Conservation (phyloP, 108 stramenopile genomes). For the Hondaea fermentalgiana region DNA sequence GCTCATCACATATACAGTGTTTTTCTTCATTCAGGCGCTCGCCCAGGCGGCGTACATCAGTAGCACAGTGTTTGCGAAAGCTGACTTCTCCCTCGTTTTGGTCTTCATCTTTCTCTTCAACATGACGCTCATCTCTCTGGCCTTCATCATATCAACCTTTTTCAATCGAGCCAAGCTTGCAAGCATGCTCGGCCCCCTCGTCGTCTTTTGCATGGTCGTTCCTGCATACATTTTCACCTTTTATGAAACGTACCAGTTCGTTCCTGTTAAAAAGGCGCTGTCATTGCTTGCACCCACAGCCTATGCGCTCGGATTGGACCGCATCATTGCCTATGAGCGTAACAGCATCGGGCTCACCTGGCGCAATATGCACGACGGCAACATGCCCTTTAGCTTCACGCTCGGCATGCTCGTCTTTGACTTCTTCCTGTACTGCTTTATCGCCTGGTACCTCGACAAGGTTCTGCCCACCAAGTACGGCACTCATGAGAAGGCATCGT, state of each 20-base stretch:
- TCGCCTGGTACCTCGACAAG: slow-evolving; percentile 53
- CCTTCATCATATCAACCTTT: slow-evolving; percentile 38
- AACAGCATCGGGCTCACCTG: slow-evolving; percentile 39
- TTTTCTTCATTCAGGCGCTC: slow-evolving; percentile 44
- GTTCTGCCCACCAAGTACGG: slow-evolving; percentile 40
- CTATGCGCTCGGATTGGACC: slow-evolving; percentile 44
- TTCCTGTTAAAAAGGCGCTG: slow-evolving; percentile 32
- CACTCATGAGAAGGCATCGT: slow-evolving; percentile 20
- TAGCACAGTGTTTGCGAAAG: slow-evolving; percentile 10
- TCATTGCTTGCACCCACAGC: slow-evolving; percentile 52
- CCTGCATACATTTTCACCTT: slow-evolving; percentile 57
- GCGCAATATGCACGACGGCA: slow-evolving; percentile 17
- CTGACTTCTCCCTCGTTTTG: slow-evolving; percentile 45
- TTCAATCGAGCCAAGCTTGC: slow-evolving; percentile 54
- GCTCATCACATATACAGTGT: slow-evolving; percentile 58
- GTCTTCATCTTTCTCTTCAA: slow-evolving; percentile 42
- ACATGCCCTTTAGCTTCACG: slow-evolving; percentile 27
- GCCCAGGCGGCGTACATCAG: neutral
- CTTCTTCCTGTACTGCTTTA: slow-evolving; percentile 31
- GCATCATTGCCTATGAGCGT: slow-evolving; percentile 45
- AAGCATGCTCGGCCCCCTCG: slow-evolving; percentile 46
- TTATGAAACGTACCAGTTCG: slow-evolving; percentile 16
- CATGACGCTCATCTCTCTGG: neutral
- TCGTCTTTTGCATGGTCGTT: slow-evolving; percentile 55
- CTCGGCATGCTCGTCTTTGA: slow-evolving; percentile 38